Base-by-base conservation (phyloP, 1,284 basidiomycete genomes). In the Abortiporus biennis region DNA sequence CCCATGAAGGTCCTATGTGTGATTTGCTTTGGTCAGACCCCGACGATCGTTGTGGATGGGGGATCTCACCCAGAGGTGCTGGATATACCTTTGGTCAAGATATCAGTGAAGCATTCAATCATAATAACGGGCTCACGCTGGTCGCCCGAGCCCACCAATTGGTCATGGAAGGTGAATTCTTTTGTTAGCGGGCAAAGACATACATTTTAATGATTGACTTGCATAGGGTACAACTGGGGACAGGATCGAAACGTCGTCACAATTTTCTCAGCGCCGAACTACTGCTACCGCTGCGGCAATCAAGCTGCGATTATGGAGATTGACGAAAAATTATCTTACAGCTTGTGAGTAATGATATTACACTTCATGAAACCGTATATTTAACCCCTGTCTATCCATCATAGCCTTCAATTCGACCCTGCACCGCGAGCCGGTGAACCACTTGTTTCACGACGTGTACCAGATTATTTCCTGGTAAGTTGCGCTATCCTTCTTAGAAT, bases 271-370 rank as follows among this genome's bases (percentile, higher is more conserved):
- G 95, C 95, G 55, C 95, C 95, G 37, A 97, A 97, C 69, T 96
- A 96, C 69, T 99, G 96, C 70, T 99, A 99, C 75, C 80, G 96
- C 63, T 99, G 96, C 64, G 95, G 95, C 43, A 99, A 99, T 67
- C 96, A 99, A 64, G 95, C 95, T 37, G 96, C 96, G 38, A 99
- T 99, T 64, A 96, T 99, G 86, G 95, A 99, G 69, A 97, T 99
- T 66, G 95, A 99, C 68, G 96, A 99, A 77, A 93, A 93, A 74
- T 74, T 94, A 78, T 90, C 90, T 48, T 92, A 92, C 66, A 92
- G 85, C 67, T 92, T 92, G 87, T 88, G 55, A 45, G 85, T 74
- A 20, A 52, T 50, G 38, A 9, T 8, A 9, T n/a, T 29, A 9
- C n/a, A n/a, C n/a, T 29, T 8, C 9, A 29, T 29, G 27, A 8